Base-by-base conservation (phyloP, 75 land plant genomes). In the Pinus tabuliformis region DNA sequence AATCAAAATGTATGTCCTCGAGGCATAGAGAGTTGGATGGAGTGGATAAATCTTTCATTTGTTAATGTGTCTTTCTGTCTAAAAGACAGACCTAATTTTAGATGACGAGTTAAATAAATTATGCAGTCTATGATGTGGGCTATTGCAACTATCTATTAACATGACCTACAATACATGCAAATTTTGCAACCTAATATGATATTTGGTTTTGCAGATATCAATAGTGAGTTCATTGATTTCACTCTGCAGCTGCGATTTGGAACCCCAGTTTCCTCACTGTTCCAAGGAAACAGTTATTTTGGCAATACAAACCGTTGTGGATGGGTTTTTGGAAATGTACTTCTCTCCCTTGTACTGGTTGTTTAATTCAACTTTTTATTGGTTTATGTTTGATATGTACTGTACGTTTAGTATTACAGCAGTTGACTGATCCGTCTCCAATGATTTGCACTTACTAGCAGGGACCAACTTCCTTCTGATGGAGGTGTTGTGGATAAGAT, bases 321-420 rank as follows among this genome's bases (percentile, higher is more conserved):
- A 96, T 90, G 99, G 99, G 15, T 96, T 96, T 76, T 79, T 95
- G 86, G 94, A 92, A 26, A 83, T 82, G 99, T 95, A 80, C 9
- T 4, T 75, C 5, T 30, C 30, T 73, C 15, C 52, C 72, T 26
- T 72, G 58, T 58, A n/a, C 65, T 37, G 49, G 20, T 68, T 20
- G 20, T 68, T 68, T 17, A 18, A 9, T 49, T 20, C 20, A 15
- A 77, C 56, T 58, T 56, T 58, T 61, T 59, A 54, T 56, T 80
- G n/a, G 15, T 26, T 54, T 56, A 56, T 62, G 52, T 60, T 56
- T 26, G 26, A 24, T 56, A 28, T 52, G 26, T 59, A 1, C 28
- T 24, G 13, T 24, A 28, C 1, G 18, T 36, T 21, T 17, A 26
- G 4, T 45, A 33, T 33, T 75, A 20, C 71, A 4, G 73, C 4